phyloP scores from a whole-genome alignment of 108 stramenopile species.

The Cyclostephanos invisitatus region DNA sequence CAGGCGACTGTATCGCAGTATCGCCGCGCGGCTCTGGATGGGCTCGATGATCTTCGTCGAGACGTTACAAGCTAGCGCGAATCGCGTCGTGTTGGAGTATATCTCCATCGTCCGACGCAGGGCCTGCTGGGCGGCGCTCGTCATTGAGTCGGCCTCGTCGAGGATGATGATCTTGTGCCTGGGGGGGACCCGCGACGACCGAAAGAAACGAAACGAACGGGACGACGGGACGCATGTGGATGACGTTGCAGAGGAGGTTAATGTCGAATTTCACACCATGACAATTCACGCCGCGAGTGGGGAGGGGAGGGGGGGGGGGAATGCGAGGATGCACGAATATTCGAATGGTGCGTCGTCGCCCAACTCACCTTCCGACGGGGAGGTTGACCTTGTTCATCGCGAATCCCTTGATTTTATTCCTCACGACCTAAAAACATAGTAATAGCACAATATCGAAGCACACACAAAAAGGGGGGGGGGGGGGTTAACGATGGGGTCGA shows the following conservation, averaged over 20 bases:
- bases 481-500: neutral
- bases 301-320: no score
- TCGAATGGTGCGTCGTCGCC: neutral
- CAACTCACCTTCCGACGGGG: slow-evolving; percentile 68
- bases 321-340: neutral
- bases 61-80: slow-evolving; percentile 98
- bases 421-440: slow-evolving; percentile 65
- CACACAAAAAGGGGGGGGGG: neutral
- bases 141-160: slow-evolving; percentile 99
- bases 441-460: no score
- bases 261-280: neutral
- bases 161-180: slow-evolving; percentile 98
- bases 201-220: neutral
- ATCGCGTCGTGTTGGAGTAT: slow-evolving; percentile 95
- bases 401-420: slow-evolving; percentile 98
- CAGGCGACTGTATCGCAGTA: slow-evolving; percentile 92
- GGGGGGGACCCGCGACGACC: neutral
- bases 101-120: slow-evolving; percentile 98
- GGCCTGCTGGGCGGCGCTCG: slow-evolving; percentile 97
- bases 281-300: neutral
- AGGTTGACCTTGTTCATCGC: slow-evolving; percentile 92
- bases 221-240: neutral
- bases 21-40: slow-evolving; percentile 98
- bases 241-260: neutral
- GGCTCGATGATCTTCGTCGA: slow-evolving; percentile 99